These are phyloP conservation scores for Phytophthora aleatoria DNA, from an alignment of 352 stramenopile genomes.

Conservation along the genomic window DNA sequence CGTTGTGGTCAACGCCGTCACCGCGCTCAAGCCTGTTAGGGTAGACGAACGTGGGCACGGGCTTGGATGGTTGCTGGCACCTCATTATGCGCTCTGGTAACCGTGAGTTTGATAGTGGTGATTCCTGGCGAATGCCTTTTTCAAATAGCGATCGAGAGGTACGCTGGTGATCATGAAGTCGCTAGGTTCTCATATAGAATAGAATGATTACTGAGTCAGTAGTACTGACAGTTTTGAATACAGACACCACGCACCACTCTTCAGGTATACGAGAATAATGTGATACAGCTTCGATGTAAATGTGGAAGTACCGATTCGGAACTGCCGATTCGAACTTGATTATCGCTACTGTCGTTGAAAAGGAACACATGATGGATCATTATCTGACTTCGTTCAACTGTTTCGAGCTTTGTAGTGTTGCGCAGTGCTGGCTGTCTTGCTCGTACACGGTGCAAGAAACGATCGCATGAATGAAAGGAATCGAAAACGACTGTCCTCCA, in stretches of 20 bases:
- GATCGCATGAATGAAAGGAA: background rate
- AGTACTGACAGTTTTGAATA: too few species aligned
- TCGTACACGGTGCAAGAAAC: background rate
- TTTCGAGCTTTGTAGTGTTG: background rate
- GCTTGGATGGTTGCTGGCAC: constrained; percentile 6
- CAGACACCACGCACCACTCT: too few species aligned
- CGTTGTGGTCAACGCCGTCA: constrained; percentile 33
- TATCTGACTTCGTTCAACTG: constrained; percentile 11
- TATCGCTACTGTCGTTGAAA: background rate
- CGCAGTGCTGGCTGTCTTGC: background rate
- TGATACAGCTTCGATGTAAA: background rate
- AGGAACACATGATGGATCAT: background rate
- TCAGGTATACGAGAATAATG: background rate
- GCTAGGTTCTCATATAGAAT: too few species aligned
- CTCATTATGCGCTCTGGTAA: constrained; percentile 10
- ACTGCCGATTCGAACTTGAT: background rate
- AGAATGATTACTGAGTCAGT: too few species aligned
- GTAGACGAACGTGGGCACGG: constrained; percentile 20
- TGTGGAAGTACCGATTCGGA: background rate
- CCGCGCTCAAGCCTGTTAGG: constrained; percentile 27
- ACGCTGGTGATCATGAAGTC: too few species aligned
- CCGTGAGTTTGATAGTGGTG: constrained; percentile 16
- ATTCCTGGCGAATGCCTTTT: background rate
- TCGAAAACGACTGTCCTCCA: constrained; percentile 4
- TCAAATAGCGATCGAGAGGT: background rate